These are phyloP conservation scores for Chimonanthus salicifolius DNA, from an alignment of 164 flowering plant species.

Conservation along the genomic window DNA sequence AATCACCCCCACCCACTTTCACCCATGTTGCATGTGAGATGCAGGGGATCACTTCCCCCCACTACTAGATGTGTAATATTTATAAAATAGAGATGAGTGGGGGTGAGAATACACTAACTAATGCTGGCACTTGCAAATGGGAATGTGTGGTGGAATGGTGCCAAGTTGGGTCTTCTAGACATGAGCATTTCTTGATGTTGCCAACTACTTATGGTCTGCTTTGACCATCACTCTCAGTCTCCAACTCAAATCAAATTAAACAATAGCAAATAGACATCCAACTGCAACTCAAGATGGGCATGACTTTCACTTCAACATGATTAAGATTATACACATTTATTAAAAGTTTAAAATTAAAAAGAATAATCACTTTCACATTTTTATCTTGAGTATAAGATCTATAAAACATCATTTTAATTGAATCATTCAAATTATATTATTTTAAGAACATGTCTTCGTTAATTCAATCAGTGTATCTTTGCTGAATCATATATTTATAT, in stretches of 20 bases:
- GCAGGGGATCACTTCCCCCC: neutral
- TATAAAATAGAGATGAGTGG: neutral
- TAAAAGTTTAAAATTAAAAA: too few relatives aligned
- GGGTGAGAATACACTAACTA: neutral
- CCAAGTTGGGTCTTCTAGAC: neutral
- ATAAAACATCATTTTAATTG: too few relatives aligned
- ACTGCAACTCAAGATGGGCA: too few relatives aligned
- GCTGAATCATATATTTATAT: too few relatives aligned
- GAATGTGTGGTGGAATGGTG: neutral
- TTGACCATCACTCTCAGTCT: slow-evolving; percentile 3
- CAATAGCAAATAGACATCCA: neutral
- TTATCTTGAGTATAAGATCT: too few relatives aligned
- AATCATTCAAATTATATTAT: too few relatives aligned
- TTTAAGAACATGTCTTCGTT: too few relatives aligned
- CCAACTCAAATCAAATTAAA: neutral
- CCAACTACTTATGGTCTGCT: slow-evolving; percentile 13
- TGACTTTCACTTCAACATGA: too few relatives aligned
- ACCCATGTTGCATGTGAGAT: neutral
- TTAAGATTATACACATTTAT: too few relatives aligned
- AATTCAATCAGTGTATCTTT: too few relatives aligned
- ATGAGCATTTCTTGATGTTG: slow-evolving; percentile 16
- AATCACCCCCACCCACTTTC: too few relatives aligned
- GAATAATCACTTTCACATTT: too few relatives aligned
- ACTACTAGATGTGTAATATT: neutral
- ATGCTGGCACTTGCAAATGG: neutral